phyloP scores from a whole-genome alignment of 495 filamentous ascomycete species.

The Trichoderma parareesei region DNA sequence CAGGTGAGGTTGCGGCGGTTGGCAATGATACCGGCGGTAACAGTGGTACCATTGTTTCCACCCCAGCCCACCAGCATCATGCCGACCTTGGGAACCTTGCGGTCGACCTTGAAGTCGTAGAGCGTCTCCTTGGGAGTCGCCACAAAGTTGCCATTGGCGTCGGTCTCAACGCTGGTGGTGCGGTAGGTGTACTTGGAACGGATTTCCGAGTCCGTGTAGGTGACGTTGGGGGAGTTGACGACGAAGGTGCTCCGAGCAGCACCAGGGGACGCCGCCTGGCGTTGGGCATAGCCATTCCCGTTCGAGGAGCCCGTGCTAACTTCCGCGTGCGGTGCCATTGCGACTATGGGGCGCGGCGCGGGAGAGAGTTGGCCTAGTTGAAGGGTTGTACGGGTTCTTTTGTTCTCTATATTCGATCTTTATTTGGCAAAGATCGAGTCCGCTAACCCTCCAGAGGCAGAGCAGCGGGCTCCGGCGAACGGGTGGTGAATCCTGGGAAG shows the following conservation, averaged over 20 bases:
- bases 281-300: slow-evolving; percentile 52
- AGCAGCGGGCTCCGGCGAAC: slow-evolving; percentile 94
- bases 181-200: slow-evolving; percentile 94
- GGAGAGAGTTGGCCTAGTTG: slow-evolving; percentile 12
- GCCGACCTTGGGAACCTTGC: slow-evolving; percentile 85
- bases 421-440: slow-evolving; percentile 60
- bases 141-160: slow-evolving; percentile 68
- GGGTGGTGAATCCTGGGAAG: slow-evolving; percentile 77
- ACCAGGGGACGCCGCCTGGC: slow-evolving; percentile 48
- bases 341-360: slow-evolving; percentile 19
- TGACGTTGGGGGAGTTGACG: slow-evolving; percentile 87
- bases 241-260: slow-evolving; percentile 48
- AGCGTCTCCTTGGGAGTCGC: slow-evolving; percentile 80
- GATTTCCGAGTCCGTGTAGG: slow-evolving; percentile 82
- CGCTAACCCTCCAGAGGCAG: slow-evolving; percentile 81
- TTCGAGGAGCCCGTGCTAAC: slow-evolving; percentile 62
- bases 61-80: slow-evolving; percentile 98
- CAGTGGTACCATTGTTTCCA: slow-evolving; percentile 96
- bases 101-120: slow-evolving; percentile 97
- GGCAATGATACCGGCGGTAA: slow-evolving; percentile 94
- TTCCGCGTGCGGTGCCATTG: slow-evolving; percentile 94
- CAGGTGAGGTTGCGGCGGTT: slow-evolving; percentile 80
- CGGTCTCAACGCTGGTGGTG: slow-evolving; percentile 67
- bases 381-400: slow-evolving; percentile 24
- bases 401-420: slow-evolving; percentile 28